A percentile compares a stretch with the other conserved stretches of the same genome.
Conservation (phyloP, 2,329 filamentous ascomycete genomes). For the Ilyonectria destructans region DNA sequence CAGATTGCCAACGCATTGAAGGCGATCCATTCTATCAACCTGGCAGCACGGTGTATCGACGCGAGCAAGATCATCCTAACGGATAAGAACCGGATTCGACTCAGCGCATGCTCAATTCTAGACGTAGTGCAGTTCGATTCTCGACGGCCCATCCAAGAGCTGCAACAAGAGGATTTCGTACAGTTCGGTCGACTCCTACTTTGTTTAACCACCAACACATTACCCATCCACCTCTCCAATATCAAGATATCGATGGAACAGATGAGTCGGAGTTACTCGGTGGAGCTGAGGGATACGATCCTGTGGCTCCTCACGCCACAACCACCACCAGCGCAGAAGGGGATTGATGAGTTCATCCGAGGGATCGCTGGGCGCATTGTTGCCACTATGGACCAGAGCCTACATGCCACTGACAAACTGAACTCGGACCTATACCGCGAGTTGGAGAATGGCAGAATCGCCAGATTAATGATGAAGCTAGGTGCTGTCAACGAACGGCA, state of each 20-base stretch:
- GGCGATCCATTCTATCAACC: slow-evolving; percentile 83
- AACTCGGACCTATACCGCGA: slow-evolving; percentile 82
- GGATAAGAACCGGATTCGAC: slow-evolving; percentile 88
- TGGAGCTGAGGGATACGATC: slow-evolving; percentile 84
- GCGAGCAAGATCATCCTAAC: slow-evolving; percentile 92
- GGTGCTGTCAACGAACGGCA: slow-evolving; percentile 91
- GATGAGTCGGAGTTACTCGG: slow-evolving; percentile 82
- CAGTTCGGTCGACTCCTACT: slow-evolving; percentile 89
- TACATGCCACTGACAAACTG: slow-evolving; percentile 85
- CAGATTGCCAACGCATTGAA: slow-evolving; percentile 93
- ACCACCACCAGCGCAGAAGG: slow-evolving; percentile 72
- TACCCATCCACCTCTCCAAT: slow-evolving; percentile 70
- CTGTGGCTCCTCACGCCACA: slow-evolving; percentile 84
- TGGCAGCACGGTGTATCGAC: slow-evolving; percentile 90
- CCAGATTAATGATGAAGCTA: slow-evolving; percentile 86
- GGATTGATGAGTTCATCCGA: slow-evolving; percentile 84
- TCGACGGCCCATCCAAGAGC: slow-evolving; percentile 77
- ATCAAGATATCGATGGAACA: slow-evolving; percentile 82
- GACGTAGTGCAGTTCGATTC: slow-evolving; percentile 90
- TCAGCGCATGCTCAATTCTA: slow-evolving; percentile 90
- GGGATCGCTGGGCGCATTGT: slow-evolving; percentile 86
- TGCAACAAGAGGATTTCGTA: slow-evolving; percentile 90
- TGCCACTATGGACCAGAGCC: slow-evolving; percentile 81
- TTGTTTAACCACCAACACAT: slow-evolving; percentile 82
- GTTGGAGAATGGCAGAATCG: slow-evolving; percentile 90